Evolutionary conservation across 2,329 filamentous ascomycete genomes (phyloP), one percentile per base, ranked within the genome.

Genomic region (Aspergillus japonicus): DNA sequence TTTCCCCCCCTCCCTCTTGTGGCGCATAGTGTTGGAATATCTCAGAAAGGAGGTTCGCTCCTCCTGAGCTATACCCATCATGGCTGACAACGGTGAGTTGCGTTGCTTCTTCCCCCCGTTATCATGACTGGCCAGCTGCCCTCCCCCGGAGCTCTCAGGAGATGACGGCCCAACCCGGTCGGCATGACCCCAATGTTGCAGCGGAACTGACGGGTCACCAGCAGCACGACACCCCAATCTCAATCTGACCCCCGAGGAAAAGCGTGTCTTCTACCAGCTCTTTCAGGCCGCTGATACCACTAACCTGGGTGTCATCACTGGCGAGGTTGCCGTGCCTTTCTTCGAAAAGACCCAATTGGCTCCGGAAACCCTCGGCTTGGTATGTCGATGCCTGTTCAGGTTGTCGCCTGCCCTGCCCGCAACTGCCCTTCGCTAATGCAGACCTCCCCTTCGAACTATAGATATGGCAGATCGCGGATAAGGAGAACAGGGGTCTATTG

Each of bases 391-490:
- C 26, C 56, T 53, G n/a, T 47, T n/a, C n/a, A n/a, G n/a, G n/a
- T n/a, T 16, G 33, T 39, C 23, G 42, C 24, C n/a, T 21, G 29
- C 31, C 21, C 8, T 47, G 47, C 21, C 42, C 16, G 29, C 24
- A 29, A n/a, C 31, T 14, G 11, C 11, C n/a, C 10, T 11, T 23
- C 44, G 35, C 10, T 23, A 39, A 23, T 21, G 29, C 54, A 23
- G 19, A 11, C 7, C 2, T 21, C 26, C 39, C 39, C 39, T 29
- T 29, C n/a, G 24, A 33, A 24, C 16, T 65, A 60, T 77, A 96
- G 90, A 98, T 99, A 83, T 99, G 95, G 95, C 94, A 98, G 80
- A 95, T 99, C 75, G 94, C 95, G 68, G 95, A 99, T 80, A 92
- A 87, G 66, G 94, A 98, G 80, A 99, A 99, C 80, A 87, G 93